These are phyloP conservation scores for Yarrowia yakushimensis DNA, from an alignment of 805 yeast genomes.

Conservation along the genomic window DNA sequence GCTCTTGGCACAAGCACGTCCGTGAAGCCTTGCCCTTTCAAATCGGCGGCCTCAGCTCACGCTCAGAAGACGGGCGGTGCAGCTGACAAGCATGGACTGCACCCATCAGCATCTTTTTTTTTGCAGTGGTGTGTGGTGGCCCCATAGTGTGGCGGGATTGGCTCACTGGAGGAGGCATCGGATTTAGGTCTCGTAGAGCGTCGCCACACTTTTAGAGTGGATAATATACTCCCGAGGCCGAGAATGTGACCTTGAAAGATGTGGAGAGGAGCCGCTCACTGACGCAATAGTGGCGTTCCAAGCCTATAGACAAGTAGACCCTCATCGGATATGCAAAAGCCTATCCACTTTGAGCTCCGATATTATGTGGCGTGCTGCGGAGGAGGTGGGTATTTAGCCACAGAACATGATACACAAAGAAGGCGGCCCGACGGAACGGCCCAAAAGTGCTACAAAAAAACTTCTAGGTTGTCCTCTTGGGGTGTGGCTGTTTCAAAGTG, in stretches of 20 bases:
- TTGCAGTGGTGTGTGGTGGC: not conserved
- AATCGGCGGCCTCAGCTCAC: too few species aligned
- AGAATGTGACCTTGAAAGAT: not conserved
- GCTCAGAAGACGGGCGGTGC: too few species aligned
- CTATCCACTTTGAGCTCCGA: not conserved
- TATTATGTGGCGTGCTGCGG: not conserved
- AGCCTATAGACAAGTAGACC: not conserved
- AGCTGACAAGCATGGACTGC: not conserved
- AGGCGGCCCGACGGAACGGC: not conserved
- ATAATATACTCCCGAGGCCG: not conserved
- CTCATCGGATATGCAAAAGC: not conserved
- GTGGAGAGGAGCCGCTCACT: not conserved
- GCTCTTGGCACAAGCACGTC: too few species aligned
- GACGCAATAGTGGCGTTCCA: not conserved
- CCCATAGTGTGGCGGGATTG: slow-evolving; percentile 19
- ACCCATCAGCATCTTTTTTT: not conserved
- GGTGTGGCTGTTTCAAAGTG: not conserved
- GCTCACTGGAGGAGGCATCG: not conserved
- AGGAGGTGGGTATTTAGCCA: slow-evolving; percentile 12
- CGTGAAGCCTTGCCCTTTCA: too few species aligned
- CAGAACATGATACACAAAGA: not conserved
- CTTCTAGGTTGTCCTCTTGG: not conserved
- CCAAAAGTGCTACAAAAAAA: not conserved
- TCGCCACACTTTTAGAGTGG: not conserved
- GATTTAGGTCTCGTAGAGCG: not conserved